Base-by-base conservation (phyloP, 495 filamentous ascomycete genomes). In the Podospora tetraspora region DNA sequence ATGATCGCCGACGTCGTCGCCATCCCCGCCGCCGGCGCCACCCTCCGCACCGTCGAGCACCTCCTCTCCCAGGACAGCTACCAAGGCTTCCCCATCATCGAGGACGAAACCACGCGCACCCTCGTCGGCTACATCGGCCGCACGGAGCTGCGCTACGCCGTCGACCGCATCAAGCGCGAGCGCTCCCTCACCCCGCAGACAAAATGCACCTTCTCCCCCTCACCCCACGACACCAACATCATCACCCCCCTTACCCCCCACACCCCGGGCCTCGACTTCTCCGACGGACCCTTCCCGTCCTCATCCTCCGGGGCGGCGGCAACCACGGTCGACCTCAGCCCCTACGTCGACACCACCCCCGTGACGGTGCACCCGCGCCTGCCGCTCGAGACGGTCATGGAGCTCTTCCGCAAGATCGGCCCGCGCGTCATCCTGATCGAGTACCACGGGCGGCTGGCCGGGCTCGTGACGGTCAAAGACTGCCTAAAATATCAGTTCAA, bases 401-500 rank as follows among this genome's bases (percentile, higher is more conserved):
- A 99, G 76, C 87, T 98, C 59, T 99, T 99, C 84, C 94, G 95
- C 75, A 99, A 99, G 82, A 94, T 99, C 79, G 95, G 96, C 0
- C 95, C 95, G 3, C 88, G 96, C 2, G 93, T 97, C 13, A 92
- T 99, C 63, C 84, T 98, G 19, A 91, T 98, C 58, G 96, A 99
- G 76, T 90, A 97, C 74, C 89, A 90, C 60, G 95, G 95, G 24
- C 85, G 87, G 37, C 84, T 99, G 3, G 84, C 84, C 0, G 95
- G 95, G 2, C 83, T 98, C 6, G 92, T 99, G 12, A 99, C 95
- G 0, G 91, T 97, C 68, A 99, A 99, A 79, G 95, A 99, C 78
- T 97, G 96, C 69, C 79, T 99, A 66, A 97, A 96, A 78, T 98
- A 96, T 74, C 96, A 98, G 79, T 96, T 97, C 86, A 95, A 93